Percentiles rank a stretch among this genome's conserved stretches.
phyloP scores from a whole-genome alignment of 208 protist species.

The Angomonas ambiguus region DNA sequence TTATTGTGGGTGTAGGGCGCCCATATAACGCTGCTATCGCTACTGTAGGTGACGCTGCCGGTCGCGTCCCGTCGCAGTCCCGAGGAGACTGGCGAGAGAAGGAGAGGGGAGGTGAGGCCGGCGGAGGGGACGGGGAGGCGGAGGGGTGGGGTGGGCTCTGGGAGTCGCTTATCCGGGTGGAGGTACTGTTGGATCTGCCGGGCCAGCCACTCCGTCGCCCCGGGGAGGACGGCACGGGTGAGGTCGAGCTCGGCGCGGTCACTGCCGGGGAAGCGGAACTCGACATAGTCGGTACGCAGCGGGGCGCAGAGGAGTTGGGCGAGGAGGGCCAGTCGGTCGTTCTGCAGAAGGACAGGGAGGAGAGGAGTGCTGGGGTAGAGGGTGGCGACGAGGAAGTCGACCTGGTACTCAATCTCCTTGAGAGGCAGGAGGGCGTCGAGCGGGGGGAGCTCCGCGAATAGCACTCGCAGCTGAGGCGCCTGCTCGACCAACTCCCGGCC shows the following conservation, averaged over 20 bases:
- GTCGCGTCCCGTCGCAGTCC: too few species aligned
- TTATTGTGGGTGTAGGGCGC: too few species aligned
- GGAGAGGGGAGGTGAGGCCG: too few species aligned
- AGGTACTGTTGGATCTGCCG: background rate
- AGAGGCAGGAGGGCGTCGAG: too few species aligned
- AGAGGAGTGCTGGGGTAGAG: conserved; percentile 35
- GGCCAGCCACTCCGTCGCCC: background rate
- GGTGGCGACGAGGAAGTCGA: conserved; percentile 58
- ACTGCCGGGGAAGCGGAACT: conserved; percentile 43
- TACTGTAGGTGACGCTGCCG: too few species aligned
- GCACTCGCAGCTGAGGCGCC: background rate
- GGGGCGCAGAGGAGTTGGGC: conserved; percentile 29
- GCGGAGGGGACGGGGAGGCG: background rate
- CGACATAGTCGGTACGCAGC: conserved; percentile 44
- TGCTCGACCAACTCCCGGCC: conserved; percentile 21
- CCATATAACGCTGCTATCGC: too few species aligned
- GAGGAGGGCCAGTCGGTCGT: conserved; percentile 24
- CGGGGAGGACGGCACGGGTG: conserved; percentile 32
- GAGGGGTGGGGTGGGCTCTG: background rate
- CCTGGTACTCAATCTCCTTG: conserved; percentile 63
- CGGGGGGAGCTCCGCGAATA: too few species aligned
- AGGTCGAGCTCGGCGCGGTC: conserved; percentile 41
- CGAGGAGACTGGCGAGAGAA: too few species aligned
- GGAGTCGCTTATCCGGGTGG: too few species aligned
- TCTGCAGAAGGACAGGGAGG: conserved; percentile 18